A percentile compares a stretch with the other conserved stretches of the same genome.
Conservation (phyloP, 1,139 yeast species). For the Suhomyces anneliseae region DNA sequence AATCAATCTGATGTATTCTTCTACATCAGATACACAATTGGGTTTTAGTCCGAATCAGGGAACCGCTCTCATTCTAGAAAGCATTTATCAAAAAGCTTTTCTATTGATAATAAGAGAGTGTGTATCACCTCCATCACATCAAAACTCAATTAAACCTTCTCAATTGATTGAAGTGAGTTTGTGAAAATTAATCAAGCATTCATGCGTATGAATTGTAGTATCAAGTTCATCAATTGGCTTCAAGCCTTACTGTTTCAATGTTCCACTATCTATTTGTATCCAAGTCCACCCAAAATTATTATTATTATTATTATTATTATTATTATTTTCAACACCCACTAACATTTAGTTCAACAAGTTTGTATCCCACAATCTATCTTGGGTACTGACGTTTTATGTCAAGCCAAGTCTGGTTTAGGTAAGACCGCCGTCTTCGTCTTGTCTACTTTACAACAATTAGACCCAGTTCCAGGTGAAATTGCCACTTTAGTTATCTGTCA, state of each 20-base stretch:
- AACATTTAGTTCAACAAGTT: conserved; percentile 83
- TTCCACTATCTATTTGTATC: not conserved
- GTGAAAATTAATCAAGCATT: too few relatives aligned
- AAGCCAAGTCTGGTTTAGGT: conserved; percentile 99
- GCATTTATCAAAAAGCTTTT: too few relatives aligned
- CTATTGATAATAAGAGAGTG: too few relatives aligned
- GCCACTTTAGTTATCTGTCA: conserved; percentile 94
- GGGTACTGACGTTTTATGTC: conserved; percentile 97
- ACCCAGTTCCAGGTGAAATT: conserved; percentile 96
- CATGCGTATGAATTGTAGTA: not conserved
- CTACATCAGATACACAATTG: too few relatives aligned
- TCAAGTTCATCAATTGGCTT: not conserved
- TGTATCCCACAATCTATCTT: conserved; percentile 97
- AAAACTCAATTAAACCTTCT: too few relatives aligned
- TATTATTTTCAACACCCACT: conserved; percentile 11
- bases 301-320: not conserved
- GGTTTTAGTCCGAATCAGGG: too few relatives aligned
- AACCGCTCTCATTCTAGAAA: too few relatives aligned
- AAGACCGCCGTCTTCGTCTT: conserved; percentile 97
- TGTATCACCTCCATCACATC: too few relatives aligned
- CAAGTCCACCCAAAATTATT: not conserved
- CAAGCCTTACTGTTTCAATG: not conserved
- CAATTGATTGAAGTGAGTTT: too few relatives aligned
- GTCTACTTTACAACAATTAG: conserved; percentile 94
- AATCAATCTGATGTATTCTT: too few relatives aligned